A percentile compares a stretch with the other conserved stretches of the same genome.
phyloP scores from a whole-genome alignment of 2,329 filamentous ascomycete genomes.

The Fusarium xylarioides region DNA sequence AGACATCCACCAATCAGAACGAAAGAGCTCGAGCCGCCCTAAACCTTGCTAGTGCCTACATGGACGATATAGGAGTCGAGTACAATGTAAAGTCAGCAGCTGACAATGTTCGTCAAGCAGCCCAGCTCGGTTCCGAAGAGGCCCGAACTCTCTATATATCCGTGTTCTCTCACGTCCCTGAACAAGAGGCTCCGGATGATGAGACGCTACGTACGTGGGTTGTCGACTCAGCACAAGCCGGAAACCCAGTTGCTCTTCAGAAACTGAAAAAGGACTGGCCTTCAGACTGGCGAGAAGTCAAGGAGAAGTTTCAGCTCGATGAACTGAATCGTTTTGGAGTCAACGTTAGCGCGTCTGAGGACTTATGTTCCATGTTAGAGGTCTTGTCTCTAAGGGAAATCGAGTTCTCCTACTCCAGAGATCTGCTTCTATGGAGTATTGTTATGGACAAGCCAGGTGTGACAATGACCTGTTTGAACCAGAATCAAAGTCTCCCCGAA shows the following conservation, averaged over 20 bases:
- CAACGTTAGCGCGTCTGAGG: background rate
- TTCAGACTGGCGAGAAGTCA: background rate
- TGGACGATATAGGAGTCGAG: background rate
- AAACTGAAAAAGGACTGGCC: background rate
- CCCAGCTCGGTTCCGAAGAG: background rate
- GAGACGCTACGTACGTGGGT: background rate
- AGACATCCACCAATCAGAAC: background rate
- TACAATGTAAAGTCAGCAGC: background rate
- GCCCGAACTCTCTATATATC: background rate
- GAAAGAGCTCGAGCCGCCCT: background rate
- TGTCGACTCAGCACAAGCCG: background rate
- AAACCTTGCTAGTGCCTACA: background rate
- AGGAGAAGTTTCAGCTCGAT: background rate
- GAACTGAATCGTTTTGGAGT: background rate
- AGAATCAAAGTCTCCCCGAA: background rate
- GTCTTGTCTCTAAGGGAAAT: background rate
- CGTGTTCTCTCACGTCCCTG: background rate
- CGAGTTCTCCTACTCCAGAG: background rate
- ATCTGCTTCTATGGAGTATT: background rate
- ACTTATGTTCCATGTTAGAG: background rate
- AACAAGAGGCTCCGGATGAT: rapidly evolving
- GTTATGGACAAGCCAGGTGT: background rate
- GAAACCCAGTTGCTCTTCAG: background rate
- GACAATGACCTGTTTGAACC: background rate
- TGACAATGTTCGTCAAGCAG: background rate